Conservation (phyloP, 352 stramenopile species). For the Phytophthora parvispora region DNA sequence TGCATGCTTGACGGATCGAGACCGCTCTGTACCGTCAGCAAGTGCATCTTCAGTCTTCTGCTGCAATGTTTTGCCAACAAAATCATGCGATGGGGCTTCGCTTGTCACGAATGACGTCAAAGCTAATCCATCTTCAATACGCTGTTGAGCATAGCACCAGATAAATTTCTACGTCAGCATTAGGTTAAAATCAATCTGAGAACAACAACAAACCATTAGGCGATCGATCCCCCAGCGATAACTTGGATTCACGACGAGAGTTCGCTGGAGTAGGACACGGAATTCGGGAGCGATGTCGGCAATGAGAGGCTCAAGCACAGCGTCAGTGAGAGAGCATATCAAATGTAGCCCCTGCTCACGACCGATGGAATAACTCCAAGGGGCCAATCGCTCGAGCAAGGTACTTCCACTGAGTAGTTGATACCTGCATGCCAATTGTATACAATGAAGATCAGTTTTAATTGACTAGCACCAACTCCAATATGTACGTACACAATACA, state of each 20-base stretch:
- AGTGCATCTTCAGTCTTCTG: slow-evolving; percentile 38
- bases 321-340: slow-evolving; percentile 65
- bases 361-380: slow-evolving; percentile 50
- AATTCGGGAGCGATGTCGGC: slow-evolving; percentile 39
- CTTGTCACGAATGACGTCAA: slow-evolving; percentile 7
- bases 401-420: slow-evolving; percentile 55
- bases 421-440: slow-evolving; percentile 42
- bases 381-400: slow-evolving; percentile 54
- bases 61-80: slow-evolving; percentile 34
- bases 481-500: slow-evolving; percentile 64
- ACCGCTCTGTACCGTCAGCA: slow-evolving; percentile 34
- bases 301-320: slow-evolving; percentile 51
- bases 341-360: slow-evolving; percentile 58
- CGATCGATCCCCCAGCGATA: slow-evolving; percentile 64
- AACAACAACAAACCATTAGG: slow-evolving; percentile 41
- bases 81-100: slow-evolving; percentile 18
- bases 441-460: not conserved
- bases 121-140: slow-evolving; percentile 5
- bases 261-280: slow-evolving; percentile 51
- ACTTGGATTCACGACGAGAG: slow-evolving; percentile 51
- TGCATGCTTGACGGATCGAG: slow-evolving; percentile 53
- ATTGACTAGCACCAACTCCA: not conserved
- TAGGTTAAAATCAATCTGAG: not conserved
- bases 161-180: not conserved
- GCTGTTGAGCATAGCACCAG: not conserved